Conservation (phyloP, 2,329 filamentous ascomycete genomes). For the Cercospora sesami region DNA sequence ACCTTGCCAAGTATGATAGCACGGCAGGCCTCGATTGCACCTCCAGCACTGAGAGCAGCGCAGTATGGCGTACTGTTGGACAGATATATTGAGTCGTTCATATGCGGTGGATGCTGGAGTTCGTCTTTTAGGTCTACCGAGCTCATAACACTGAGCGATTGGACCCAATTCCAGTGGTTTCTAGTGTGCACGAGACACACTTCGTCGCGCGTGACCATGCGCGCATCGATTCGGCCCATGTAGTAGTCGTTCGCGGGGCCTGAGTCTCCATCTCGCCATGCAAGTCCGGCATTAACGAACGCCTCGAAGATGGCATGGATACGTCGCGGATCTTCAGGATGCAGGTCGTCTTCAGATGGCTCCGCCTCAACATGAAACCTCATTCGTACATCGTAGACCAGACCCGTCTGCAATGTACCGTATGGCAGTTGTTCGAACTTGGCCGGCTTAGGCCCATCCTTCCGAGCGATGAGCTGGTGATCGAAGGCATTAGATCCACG, state of each 20-base stretch:
- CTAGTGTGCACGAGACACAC: conserved; percentile 75
- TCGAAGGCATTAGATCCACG: conserved; percentile 21
- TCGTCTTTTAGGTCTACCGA: conserved; percentile 38
- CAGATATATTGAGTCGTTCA: conserved; percentile 51
- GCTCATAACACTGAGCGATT: conserved; percentile 52
- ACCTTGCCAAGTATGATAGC: conserved; percentile 80
- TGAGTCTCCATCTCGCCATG: conserved; percentile 39
- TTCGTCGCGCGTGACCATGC: conserved; percentile 75
- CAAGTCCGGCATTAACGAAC: conserved; percentile 76
- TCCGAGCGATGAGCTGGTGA: conserved; percentile 24
- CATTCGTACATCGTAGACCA: conserved; percentile 87
- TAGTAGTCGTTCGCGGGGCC: conserved; percentile 54
- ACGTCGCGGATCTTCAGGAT: conserved; percentile 89
- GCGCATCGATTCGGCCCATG: conserved; percentile 69
- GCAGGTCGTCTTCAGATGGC: conserved; percentile 63
- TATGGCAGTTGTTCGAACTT: conserved; percentile 43
- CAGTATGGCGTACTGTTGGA: conserved; percentile 55
- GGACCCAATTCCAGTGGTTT: conserved; percentile 78
- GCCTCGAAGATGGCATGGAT: conserved; percentile 93
- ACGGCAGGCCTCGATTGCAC: conserved; percentile 92
- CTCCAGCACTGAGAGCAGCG: conserved; percentile 80
- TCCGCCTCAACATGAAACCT: conserved; percentile 81
- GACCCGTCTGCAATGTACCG: conserved; percentile 44
- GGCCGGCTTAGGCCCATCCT: conserved; percentile 34
- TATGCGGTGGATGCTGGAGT: conserved; percentile 62